These are phyloP conservation scores for Cymbopogon flexuosus DNA, from an alignment of 202 grass and related monocot species.

Conservation along the genomic window DNA sequence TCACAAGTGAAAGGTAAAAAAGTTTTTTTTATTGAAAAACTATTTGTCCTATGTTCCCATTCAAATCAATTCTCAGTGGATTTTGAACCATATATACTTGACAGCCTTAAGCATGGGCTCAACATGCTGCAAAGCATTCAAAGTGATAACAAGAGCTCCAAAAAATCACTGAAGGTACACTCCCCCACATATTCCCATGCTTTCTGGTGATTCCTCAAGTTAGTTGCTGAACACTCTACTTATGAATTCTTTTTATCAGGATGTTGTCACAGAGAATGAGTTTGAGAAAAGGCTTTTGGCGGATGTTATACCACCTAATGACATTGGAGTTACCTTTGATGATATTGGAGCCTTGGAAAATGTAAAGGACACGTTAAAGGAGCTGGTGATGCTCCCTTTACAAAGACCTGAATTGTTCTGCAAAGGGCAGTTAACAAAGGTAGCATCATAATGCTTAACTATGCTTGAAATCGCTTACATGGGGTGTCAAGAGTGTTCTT, in stretches of 20 bases:
- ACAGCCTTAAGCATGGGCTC: conserved; percentile 86
- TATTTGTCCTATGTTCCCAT: conserved; percentile 16
- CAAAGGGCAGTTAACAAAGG: conserved; percentile 99
- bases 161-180: conserved; percentile 92
- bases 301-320: conserved; percentile 97
- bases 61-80: conserved; percentile 5
- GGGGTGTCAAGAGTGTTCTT: background rate
- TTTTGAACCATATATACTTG: conserved; percentile 22
- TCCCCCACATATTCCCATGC: conserved; percentile 1
- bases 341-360: conserved; percentile 99
- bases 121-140: conserved; percentile 87
- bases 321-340: conserved; percentile 97
- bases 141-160: conserved; percentile 87
- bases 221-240: background rate
- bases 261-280: conserved; percentile 95
- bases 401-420: conserved; percentile 97
- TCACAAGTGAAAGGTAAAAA: conserved; percentile 59
- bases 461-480: background rate
- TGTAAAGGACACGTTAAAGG: conserved; percentile 96
- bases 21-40: background rate
- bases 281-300: conserved; percentile 96
- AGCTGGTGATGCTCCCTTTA: conserved; percentile 98
- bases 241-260: conserved; percentile 47
- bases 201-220: conserved; percentile 6
- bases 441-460: conserved; percentile 21